Evolutionary conservation across 768 basidiomycete species (phyloP).

Genomic region (Cantharellus cinnabarinus): DNA sequence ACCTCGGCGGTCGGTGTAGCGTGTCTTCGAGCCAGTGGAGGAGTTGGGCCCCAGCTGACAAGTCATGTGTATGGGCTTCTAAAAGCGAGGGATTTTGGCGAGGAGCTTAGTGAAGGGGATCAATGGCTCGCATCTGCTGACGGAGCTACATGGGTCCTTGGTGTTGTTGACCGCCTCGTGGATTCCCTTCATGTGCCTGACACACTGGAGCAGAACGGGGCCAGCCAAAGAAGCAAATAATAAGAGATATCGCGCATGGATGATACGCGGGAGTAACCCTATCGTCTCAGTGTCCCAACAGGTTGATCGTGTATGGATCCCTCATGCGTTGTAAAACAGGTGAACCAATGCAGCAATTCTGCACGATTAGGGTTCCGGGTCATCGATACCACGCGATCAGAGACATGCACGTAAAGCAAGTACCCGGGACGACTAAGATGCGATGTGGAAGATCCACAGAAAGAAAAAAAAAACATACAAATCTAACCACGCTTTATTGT

Average conservation of each 20-base stretch:
- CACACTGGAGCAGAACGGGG: background rate
- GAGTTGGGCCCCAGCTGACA: conserved; percentile 69
- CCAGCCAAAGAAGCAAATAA: background rate
- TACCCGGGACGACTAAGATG: too few species aligned
- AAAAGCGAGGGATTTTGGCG: conserved; percentile 39
- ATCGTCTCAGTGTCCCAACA: too few species aligned
- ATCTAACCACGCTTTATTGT: too few species aligned
- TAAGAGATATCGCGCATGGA: background rate
- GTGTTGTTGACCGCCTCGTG: conserved; percentile 14
- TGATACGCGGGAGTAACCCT: too few species aligned
- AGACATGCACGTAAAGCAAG: too few species aligned
- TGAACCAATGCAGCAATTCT: too few species aligned
- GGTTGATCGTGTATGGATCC: too few species aligned
- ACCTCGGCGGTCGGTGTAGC: conserved; percentile 74
- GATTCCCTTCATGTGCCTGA: background rate
- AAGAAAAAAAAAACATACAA: too few species aligned
- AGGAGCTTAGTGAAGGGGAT: conserved; percentile 5
- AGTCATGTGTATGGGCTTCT: conserved; percentile 83
- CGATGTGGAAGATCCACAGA: too few species aligned
- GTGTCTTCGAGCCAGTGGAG: conserved; percentile 62
- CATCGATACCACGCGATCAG: too few species aligned
- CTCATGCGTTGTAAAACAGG: too few species aligned
- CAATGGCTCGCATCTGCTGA: conserved; percentile 18
- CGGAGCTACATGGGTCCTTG: conserved; percentile 17
- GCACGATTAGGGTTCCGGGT: too few species aligned